A percentile compares a stretch with the other conserved stretches of the same genome.
phyloP scores from a whole-genome alignment of 1,139 yeast genomes.

The Diutina catenulata region DNA sequence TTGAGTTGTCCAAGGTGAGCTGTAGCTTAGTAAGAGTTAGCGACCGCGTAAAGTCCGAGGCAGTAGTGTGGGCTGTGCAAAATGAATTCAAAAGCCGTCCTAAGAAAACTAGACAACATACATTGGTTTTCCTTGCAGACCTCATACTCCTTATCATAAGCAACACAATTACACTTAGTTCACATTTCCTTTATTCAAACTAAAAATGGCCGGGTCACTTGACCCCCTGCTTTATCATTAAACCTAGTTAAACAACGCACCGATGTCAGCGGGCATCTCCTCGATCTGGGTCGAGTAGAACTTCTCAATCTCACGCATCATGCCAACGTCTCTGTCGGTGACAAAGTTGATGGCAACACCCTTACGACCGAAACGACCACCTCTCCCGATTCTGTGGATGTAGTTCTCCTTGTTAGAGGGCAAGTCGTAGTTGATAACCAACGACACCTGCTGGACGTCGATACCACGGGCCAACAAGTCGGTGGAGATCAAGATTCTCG shows the following conservation, averaged over 20 bases:
- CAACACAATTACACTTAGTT: too few relatives aligned
- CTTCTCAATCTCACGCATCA: constrained; percentile 95
- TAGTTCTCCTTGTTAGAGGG: constrained; percentile 97
- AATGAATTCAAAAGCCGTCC: too few relatives aligned
- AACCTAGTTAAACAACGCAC: constrained; percentile 54
- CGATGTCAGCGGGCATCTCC: constrained; percentile 95
- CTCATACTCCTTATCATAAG: too few relatives aligned
- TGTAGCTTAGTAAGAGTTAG: too few relatives aligned
- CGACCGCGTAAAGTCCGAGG: too few relatives aligned
- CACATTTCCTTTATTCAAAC: too few relatives aligned
- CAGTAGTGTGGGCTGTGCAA: too few relatives aligned
- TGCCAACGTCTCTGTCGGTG: constrained; percentile 80
- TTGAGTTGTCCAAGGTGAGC: too few relatives aligned
- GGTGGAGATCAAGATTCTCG: constrained; percentile 93
- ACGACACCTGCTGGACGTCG: constrained; percentile 97
- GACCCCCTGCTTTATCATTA: too few relatives aligned
- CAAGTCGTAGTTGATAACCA: constrained; percentile 95
- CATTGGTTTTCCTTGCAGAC: too few relatives aligned
- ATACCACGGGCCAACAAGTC: constrained; percentile 99
- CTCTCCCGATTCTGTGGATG: constrained; percentile 99
- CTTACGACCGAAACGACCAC: constrained; percentile 99
- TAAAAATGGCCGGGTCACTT: too few relatives aligned
- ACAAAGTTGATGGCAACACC: constrained; percentile 99
- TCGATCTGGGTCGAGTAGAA: constrained; percentile 97
- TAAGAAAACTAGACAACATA: too few relatives aligned